Conservation (phyloP, 2,329 filamentous ascomycete species). For the Herpotrichia juniperi region DNA sequence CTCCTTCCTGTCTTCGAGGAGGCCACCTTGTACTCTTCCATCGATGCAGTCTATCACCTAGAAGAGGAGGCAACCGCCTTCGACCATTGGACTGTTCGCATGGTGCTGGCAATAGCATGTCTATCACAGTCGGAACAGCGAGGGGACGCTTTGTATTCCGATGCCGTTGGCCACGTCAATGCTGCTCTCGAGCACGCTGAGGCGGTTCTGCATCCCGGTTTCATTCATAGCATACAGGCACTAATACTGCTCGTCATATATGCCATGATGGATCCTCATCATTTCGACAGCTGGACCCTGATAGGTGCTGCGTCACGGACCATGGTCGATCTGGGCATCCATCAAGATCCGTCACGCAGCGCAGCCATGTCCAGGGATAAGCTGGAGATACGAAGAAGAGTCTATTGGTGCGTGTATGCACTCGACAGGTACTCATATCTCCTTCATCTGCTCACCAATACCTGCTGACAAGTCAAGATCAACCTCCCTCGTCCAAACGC, state of each 20-base stretch:
- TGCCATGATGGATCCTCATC: constrained; percentile 84
- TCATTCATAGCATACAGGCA: constrained; percentile 84
- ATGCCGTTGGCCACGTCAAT: constrained; percentile 65
- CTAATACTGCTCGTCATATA: constrained; percentile 87
- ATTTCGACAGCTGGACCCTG: constrained; percentile 93
- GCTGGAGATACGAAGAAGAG: constrained; percentile 78
- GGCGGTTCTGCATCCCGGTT: constrained; percentile 82
- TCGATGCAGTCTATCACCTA: constrained; percentile 82
- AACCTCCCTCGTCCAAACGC: constrained; percentile 85
- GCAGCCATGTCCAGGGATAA: constrained; percentile 70
- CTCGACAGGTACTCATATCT: constrained; percentile 71
- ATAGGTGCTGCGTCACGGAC: constrained; percentile 89
- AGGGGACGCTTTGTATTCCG: constrained; percentile 67
- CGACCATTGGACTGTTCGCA: constrained; percentile 85
- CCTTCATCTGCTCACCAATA: background rate
- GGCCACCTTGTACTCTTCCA: constrained; percentile 74
- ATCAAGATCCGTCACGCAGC: constrained; percentile 84
- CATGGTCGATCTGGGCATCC: constrained; percentile 86
- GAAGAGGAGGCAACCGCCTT: constrained; percentile 66
- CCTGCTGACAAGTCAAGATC: constrained; percentile 58
- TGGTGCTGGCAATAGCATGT: constrained; percentile 86
- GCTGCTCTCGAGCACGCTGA: constrained; percentile 79
- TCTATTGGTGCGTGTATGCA: constrained; percentile 90
- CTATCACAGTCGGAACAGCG: constrained; percentile 72
- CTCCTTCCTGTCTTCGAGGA: constrained; percentile 85